Conservation (phyloP, 2,329 filamentous ascomycete genomes). For the Triangularia setosa region DNA sequence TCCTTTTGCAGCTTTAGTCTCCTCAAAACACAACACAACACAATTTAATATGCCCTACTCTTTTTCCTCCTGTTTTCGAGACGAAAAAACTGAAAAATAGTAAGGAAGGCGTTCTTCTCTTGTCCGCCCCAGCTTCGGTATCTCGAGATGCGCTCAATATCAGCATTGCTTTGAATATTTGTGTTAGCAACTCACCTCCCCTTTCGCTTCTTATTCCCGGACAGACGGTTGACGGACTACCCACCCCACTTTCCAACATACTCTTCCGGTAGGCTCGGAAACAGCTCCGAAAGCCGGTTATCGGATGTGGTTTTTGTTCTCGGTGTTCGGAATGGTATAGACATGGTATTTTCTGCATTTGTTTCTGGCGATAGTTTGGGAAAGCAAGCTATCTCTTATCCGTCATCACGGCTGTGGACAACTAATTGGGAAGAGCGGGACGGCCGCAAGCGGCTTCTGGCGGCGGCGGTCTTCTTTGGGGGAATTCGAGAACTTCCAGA, state of each 20-base stretch:
- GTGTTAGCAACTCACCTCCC: neutral
- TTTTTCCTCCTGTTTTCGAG: too few relatives aligned
- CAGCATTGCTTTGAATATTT: too few relatives aligned
- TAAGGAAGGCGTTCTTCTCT: too few relatives aligned
- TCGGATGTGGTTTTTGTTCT: neutral
- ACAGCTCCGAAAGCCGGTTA: neutral
- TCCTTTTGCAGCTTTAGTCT: neutral
- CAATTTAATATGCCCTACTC: too few relatives aligned
- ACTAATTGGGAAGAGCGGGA: neutral
- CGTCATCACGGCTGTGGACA: neutral
- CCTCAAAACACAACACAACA: too few relatives aligned
- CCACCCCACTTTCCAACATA: neutral
- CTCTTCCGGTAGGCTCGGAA: too few relatives aligned
- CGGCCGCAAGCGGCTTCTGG: neutral
- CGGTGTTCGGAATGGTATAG: neutral
- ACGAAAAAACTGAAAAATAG: too few relatives aligned
- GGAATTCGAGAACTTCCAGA: neutral
- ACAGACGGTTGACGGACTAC: neutral
- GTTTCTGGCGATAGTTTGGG: neutral
- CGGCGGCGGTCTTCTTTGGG: too few relatives aligned
- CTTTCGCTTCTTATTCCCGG: neutral
- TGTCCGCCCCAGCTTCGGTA: neutral
- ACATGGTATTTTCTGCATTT: neutral
- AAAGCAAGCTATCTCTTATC: neutral
- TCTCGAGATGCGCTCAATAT: too few relatives aligned